Evolutionary conservation across 306 rosid genomes (phyloP), one percentile per base, ranked within the genome.

Genomic region (Lathyrus tuberosus): DNA sequence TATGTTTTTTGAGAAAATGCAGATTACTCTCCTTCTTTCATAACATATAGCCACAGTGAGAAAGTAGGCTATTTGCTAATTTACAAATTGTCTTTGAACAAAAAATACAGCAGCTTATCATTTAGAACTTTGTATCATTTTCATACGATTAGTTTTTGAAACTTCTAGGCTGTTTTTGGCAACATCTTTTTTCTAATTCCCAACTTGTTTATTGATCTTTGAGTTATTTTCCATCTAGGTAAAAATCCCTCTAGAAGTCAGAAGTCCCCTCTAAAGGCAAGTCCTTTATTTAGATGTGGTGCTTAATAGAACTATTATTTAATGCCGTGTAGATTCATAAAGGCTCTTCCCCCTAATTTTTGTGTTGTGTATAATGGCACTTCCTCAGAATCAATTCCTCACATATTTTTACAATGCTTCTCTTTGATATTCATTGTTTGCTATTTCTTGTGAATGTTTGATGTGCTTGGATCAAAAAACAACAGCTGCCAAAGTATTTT

Each of bases 371-470:
- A 31, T 33, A 14, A n/a, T 41, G 30, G 65, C 5, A 6, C 20
- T 52, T 54, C 8, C 65, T 16, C 33, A 9, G 17, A 58, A 59
- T 48, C 43, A 63, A 10, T 8, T 61, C n/a, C 59, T 46, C 26
- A 8, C 42, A 58, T 30, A 20, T 31, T 63, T 68, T 42, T 15
- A 41, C 44, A 16, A 64, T 14, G 79, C 47, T 74, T 44, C 60
- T 54, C 14, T 8, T 30, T 14, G 18, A 56, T 43, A 65, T 18
- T 31, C 49, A 10, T 56, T 44, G 59, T 58, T 75, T 7, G 5
- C 61, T 52, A 20, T 46, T 60, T 47, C 46, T 14, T 42, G 51
- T 66, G 72, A 57, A 43, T 56, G 60, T 56, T 10, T 8, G 62
- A 51, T 1, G 38, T 74, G 26, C 28, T 4, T 44, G 11, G 48